Conservation (phyloP, 2,329 filamentous ascomycete genomes). For the Cladobotryum protrusum region DNA sequence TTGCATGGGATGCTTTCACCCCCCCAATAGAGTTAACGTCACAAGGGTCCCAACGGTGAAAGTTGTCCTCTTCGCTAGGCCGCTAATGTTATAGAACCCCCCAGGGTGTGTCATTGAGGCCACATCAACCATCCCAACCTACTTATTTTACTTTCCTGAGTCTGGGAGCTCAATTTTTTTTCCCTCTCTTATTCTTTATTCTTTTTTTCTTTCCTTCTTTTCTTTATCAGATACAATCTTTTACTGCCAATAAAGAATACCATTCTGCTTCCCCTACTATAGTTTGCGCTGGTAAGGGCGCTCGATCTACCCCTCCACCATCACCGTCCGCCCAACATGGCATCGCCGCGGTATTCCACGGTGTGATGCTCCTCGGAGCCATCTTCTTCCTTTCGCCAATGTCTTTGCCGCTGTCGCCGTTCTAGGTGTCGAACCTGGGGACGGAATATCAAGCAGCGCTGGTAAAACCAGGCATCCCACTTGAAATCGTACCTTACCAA, state of each 20-base stretch:
- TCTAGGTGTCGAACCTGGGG: constrained; percentile 85
- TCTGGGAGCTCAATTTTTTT: constrained; percentile 10
- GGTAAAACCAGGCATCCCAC: constrained; percentile 92
- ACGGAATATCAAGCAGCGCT: constrained; percentile 95
- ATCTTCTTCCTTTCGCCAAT: constrained; percentile 34
- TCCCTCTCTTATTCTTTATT: not conserved
- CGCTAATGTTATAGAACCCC: constrained; percentile 3
- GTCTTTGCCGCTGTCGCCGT: constrained; percentile 62
- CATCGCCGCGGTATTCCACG: constrained; percentile 27
- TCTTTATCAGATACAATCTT: not conserved
- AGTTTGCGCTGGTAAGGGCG: constrained; percentile 13
- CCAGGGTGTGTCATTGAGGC: constrained; percentile 22
- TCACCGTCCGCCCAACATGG: constrained; percentile 28
- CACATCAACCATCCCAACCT: constrained; percentile 27
- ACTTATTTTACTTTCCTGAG: constrained; percentile 11
- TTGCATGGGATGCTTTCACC: constrained; percentile 18
- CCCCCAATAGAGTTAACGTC: too few relatives aligned
- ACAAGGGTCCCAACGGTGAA: constrained; percentile 13
- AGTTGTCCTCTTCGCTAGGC: constrained; percentile 31
- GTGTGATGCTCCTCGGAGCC: constrained; percentile 33
- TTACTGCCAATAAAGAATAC: not conserved
- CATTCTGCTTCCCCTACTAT: constrained; percentile 1
- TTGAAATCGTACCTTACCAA: constrained; percentile 98
- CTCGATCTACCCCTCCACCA: not conserved
- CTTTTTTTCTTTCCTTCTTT: not conserved